Evolutionary conservation across 331 rosid genomes (phyloP), one percentile per base, ranked within the genome.

Genomic region (Arachis monticola): DNA sequence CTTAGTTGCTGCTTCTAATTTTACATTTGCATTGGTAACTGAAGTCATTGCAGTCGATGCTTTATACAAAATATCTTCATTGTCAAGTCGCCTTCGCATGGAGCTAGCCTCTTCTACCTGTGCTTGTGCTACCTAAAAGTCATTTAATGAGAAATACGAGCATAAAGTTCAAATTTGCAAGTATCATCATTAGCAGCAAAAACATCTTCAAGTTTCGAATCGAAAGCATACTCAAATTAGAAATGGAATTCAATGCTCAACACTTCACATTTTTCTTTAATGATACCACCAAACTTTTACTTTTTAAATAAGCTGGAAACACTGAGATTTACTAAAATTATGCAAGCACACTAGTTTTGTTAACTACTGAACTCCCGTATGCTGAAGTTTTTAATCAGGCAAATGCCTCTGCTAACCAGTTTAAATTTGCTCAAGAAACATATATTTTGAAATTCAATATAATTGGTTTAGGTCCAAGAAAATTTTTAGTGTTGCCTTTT

Each of bases 71-170:
- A 81, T 85, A 71, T 81, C 83, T 76, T 91, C 98, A 80, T 79
- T 88, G 44, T 84, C 79, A 59, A 93, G 87, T 51, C 87, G 88
- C 80, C 77, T 82, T 74, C 80, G 84, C 94, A 93, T 91, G 75
- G 80, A 85, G 74, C 81, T 82, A 35, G 94, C 98, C 85, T 93
- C 98, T 62, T 87, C 93, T 66, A 88, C 89, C 77, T 91, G 94
- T 75, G 92, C 97, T 65, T 91, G 89, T 40, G 98, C 97, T 8
- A 88, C 96, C 96, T 93, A 74, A 53, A 35, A 35, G 40, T 35
- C 40, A 35, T 35, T 35, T 35, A 35, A 35, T 35, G 40, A 35
- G 40, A 35, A 35, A 35, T 35, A 35, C 4, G 40, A 35, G 40
- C 40, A 35, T 12, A 62, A 55, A 50, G 47, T 57, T 72, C 44